These are phyloP conservation scores for Termitomyces sp. DNA, from an alignment of 768 basidiomycete species.

Conservation along the genomic window DNA sequence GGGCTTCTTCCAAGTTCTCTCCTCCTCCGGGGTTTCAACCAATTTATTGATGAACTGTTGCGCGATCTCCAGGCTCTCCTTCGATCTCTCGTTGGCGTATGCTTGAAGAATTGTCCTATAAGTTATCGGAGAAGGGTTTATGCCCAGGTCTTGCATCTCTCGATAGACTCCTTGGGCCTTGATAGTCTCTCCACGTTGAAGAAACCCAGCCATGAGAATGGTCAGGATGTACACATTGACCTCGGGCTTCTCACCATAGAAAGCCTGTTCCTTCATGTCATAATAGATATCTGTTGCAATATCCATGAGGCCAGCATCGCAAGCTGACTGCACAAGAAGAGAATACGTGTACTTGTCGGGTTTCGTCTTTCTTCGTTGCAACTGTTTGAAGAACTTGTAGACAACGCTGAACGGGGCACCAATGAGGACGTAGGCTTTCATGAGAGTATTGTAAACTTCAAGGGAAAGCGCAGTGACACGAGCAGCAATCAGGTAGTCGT, in stretches of 20 bases:
- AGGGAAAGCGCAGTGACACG: slow-evolving; percentile 38
- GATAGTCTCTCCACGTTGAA: slow-evolving; percentile 45
- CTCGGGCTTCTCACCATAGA: slow-evolving; percentile 30
- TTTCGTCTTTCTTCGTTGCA: slow-evolving; percentile 41
- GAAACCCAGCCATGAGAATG: slow-evolving; percentile 68
- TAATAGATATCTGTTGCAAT: slow-evolving; percentile 60
- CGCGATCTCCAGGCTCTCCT: slow-evolving; percentile 51
- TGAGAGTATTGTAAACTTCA: slow-evolving; percentile 67
- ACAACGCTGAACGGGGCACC: slow-evolving; percentile 72
- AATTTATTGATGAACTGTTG: slow-evolving; percentile 59
- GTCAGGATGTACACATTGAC: slow-evolving; percentile 62
- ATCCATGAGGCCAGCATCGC: slow-evolving; percentile 61
- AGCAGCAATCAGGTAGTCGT: slow-evolving; percentile 47
- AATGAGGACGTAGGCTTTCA: slow-evolving; percentile 79
- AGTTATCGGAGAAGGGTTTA: slow-evolving; percentile 64
- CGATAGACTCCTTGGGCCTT: slow-evolving; percentile 63
- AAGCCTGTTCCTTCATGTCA: slow-evolving; percentile 51
- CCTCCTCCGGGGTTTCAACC: slow-evolving; percentile 26
- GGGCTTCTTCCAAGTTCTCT: slow-evolving; percentile 32
- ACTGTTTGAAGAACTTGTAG: slow-evolving; percentile 50
- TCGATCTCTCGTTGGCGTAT: slow-evolving; percentile 44
- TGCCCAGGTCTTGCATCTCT: slow-evolving; percentile 60
- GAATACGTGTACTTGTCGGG: slow-evolving; percentile 67
- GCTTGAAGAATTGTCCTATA: slow-evolving; percentile 62
- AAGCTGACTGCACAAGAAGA: slow-evolving; percentile 74